Conservation (phyloP, 306 rosid species). For the Quercus variabilis region DNA sequence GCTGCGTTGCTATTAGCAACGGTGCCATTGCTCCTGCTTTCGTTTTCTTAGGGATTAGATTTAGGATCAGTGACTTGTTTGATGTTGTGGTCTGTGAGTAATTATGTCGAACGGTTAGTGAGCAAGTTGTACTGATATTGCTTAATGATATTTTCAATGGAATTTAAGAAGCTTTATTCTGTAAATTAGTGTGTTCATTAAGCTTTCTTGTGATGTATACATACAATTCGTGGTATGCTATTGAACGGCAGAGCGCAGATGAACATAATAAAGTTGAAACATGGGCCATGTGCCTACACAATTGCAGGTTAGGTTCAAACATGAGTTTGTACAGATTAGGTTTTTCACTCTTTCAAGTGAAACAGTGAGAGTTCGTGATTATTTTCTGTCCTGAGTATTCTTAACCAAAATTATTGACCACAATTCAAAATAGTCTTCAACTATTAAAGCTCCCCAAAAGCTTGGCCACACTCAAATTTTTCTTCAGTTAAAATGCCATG, state of each 20-base stretch:
- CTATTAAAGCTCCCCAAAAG: too few relatives aligned
- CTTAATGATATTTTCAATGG: neutral
- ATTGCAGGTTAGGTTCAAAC: neutral
- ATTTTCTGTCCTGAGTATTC: too few relatives aligned
- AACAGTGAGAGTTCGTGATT: too few relatives aligned
- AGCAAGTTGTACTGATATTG: neutral
- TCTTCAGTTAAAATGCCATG: too few relatives aligned
- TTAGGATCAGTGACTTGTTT: neutral
- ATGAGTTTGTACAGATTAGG: too few relatives aligned
- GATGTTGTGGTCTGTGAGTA: neutral
- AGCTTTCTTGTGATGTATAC: neutral
- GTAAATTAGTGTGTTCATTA: neutral
- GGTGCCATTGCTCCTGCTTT: neutral
- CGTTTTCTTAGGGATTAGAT: neutral
- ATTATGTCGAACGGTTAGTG: conserved; percentile 8
- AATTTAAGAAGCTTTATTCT: neutral
- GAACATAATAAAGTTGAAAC: too few relatives aligned
- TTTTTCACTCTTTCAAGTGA: too few relatives aligned
- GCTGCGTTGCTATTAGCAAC: neutral
- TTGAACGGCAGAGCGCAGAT: too few relatives aligned
- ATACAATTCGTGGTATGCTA: too few relatives aligned
- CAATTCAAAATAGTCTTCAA: too few relatives aligned
- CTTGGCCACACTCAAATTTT: too few relatives aligned
- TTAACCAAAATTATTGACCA: too few relatives aligned
- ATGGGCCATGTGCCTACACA: neutral